Percentiles rank a stretch among this genome's conserved stretches.
These are phyloP conservation scores for Poteriospumella lacustris DNA, from an alignment of 108 stramenopile species.

Conservation along the genomic window DNA sequence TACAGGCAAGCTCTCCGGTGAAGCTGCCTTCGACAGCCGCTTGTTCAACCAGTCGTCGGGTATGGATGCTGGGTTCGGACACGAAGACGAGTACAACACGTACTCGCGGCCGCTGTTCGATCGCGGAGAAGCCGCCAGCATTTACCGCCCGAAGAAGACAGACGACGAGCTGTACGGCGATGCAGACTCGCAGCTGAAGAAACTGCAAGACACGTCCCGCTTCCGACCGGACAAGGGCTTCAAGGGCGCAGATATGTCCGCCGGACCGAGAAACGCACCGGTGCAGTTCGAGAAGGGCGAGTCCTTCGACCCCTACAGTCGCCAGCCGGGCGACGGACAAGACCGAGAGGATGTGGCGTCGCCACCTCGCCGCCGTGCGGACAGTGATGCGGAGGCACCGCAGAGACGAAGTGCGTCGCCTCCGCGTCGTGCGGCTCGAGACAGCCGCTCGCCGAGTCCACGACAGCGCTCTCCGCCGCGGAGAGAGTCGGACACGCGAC, in stretches of 20 bases:
- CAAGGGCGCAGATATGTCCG: conserved; percentile 7
- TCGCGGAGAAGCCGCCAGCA: conserved; percentile 69
- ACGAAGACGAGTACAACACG: conserved; percentile 92
- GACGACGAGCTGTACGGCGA: conserved; percentile 40
- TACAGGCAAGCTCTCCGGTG: conserved; percentile 58
- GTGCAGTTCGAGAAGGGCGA: conserved; percentile 28
- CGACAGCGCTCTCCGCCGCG: too few species aligned
- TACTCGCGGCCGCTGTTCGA: conserved; percentile 88
- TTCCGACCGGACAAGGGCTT: conserved; percentile 30
- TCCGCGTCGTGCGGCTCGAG: too few species aligned
- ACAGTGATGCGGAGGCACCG: too few species aligned
- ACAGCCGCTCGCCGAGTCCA: too few species aligned
- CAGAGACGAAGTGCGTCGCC: too few species aligned
- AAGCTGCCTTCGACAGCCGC: conserved; percentile 80
- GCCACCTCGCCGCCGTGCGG: too few species aligned
- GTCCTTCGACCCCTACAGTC: conserved; percentile 8
- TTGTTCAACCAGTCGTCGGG: conserved; percentile 91
- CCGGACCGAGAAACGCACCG: not conserved
- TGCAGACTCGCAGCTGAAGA: conserved; percentile 35
- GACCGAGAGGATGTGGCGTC: too few species aligned
- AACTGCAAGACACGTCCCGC: conserved; percentile 21
- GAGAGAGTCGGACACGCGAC: too few species aligned
- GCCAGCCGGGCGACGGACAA: too few species aligned
- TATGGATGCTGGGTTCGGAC: conserved; percentile 89
- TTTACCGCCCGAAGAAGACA: conserved; percentile 70